Evolutionary conservation across 768 basidiomycete species (phyloP), one percentile per base, ranked within the genome.

Genomic region (Cyclocybe cylindracea): DNA sequence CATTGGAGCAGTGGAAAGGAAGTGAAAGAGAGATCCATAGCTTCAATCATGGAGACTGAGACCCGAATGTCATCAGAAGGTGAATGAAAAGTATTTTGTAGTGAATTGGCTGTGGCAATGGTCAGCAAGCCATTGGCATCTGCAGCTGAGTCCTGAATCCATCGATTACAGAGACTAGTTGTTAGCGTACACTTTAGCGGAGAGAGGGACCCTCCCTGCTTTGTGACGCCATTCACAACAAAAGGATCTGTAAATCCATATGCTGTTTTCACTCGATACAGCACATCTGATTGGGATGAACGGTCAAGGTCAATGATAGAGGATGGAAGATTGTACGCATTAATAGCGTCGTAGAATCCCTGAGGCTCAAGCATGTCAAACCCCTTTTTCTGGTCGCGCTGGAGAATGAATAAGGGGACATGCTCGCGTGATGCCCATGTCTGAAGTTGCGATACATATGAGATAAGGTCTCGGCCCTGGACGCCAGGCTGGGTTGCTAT

Each of bases 291-390:
- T 40, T 70, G 69, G 1, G 68, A 54, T 6, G 68, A 52, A 0
- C 29, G 13, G 35, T 70, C 66, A 4, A 70, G 54, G n/a, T 65
- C 60, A 32, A 55, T 53, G 14, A 70, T 66, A 0, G 60, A 34
- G 1, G 5, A 1, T 0, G 67, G 66, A 1, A 69, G 55, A 7
- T 62, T 59, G 43, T 69, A 69, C 0, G 68, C 65, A 0, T 13
- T 19, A 2, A 70, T 37, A 4, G 68, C 66, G 50, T 70, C 67
- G 42, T 70, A 68, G 51, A 69, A 69, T 0, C 69, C 67, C 47
- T 67, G 36, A 0, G 67, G 68, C 5, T 46, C 51, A 0, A 70
- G 48, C 32, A 53, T 46, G 38, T 68, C 66, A 40, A 67, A 69
- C 5, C 67, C 66, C 32, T 68, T 68, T 54, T 54, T 64, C 39